These are phyloP conservation scores for Sparassis latifolia DNA, from an alignment of 1,284 basidiomycete species.

Conservation along the genomic window DNA sequence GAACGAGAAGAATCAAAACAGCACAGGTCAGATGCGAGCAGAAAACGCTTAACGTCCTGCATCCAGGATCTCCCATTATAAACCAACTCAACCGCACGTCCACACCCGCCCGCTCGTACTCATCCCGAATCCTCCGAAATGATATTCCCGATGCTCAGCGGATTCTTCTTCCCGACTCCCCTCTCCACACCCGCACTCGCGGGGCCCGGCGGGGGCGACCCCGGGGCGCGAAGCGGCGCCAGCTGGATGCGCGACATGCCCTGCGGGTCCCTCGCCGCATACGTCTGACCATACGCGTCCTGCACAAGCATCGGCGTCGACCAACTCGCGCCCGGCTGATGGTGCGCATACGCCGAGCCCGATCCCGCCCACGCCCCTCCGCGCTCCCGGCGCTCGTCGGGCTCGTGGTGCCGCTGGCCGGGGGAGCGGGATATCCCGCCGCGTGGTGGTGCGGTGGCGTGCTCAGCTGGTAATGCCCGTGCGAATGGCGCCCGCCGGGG, in stretches of 20 bases:
- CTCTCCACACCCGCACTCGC: constrained; percentile 20
- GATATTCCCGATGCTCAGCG: constrained; percentile 68
- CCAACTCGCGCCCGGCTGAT: constrained; percentile 2
- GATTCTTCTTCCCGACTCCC: constrained; percentile 36
- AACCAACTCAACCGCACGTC: too few species aligned
- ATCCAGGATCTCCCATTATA: too few species aligned
- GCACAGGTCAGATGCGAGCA: too few species aligned
- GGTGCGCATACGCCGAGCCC: not conserved
- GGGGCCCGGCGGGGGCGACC: constrained; percentile 19
- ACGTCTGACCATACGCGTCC: not conserved
- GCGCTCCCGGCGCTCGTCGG: constrained; percentile 7
- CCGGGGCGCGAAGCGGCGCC: constrained; percentile 36
- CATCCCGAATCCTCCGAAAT: constrained; percentile 43
- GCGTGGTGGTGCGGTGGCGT: constrained; percentile 18
- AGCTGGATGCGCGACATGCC: constrained; percentile 40
- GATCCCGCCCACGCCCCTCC: constrained; percentile 4
- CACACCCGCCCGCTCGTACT: not conserved
- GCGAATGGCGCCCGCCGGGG: constrained; percentile 1
- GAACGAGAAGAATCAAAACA: too few species aligned
- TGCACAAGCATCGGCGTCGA: constrained; percentile 1
- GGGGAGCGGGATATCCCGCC: constrained; percentile 17
- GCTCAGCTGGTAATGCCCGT: constrained; percentile 22
- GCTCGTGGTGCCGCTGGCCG: constrained; percentile 2
- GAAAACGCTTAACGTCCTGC: too few species aligned
- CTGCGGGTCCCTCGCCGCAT: constrained; percentile 5